These are phyloP conservation scores for Paecilomyces dactylethromorphus DNA, from an alignment of 2,329 filamentous ascomycete species.

Conservation along the genomic window DNA sequence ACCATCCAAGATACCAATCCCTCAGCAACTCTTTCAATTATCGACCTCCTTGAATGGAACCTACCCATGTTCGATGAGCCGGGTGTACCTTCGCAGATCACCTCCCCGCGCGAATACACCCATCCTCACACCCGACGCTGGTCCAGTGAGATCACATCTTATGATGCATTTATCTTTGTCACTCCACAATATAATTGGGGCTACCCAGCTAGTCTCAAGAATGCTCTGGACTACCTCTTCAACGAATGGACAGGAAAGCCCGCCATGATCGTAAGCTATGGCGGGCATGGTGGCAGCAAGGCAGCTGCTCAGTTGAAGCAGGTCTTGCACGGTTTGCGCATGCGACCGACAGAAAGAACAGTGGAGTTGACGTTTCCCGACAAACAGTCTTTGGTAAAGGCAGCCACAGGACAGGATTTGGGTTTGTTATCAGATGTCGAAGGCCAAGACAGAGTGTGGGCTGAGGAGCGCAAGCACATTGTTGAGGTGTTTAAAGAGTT, in stretches of 20 bases:
- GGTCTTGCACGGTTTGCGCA: slow-evolving; percentile 27
- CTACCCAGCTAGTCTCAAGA: slow-evolving; percentile 51
- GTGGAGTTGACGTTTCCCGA: background rate
- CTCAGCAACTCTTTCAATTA: background rate
- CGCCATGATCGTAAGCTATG: slow-evolving; percentile 49
- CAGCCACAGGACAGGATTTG: background rate
- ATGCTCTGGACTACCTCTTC: slow-evolving; percentile 56
- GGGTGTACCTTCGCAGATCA: slow-evolving; percentile 29
- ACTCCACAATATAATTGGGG: slow-evolving; percentile 50
- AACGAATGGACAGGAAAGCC: slow-evolving; percentile 55
- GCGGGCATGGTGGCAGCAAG: slow-evolving; percentile 37
- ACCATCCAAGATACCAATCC: slow-evolving; percentile 6
- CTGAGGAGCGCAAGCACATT: background rate
- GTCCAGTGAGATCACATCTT: slow-evolving; percentile 26
- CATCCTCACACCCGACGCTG: slow-evolving; percentile 31
- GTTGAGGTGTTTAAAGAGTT: background rate
- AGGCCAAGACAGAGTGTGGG: background rate
- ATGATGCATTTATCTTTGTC: slow-evolving; percentile 37
- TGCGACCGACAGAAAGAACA: slow-evolving; percentile 19
- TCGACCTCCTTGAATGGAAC: slow-evolving; percentile 24
- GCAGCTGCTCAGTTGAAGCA: slow-evolving; percentile 27
- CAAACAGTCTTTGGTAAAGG: background rate
- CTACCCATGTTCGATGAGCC: slow-evolving; percentile 35
- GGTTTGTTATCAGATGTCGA: background rate
- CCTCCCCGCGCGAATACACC: slow-evolving; percentile 23